phyloP scores from a whole-genome alignment of 2,329 filamentous ascomycete species.

The Fonsecaea pugnacius region DNA sequence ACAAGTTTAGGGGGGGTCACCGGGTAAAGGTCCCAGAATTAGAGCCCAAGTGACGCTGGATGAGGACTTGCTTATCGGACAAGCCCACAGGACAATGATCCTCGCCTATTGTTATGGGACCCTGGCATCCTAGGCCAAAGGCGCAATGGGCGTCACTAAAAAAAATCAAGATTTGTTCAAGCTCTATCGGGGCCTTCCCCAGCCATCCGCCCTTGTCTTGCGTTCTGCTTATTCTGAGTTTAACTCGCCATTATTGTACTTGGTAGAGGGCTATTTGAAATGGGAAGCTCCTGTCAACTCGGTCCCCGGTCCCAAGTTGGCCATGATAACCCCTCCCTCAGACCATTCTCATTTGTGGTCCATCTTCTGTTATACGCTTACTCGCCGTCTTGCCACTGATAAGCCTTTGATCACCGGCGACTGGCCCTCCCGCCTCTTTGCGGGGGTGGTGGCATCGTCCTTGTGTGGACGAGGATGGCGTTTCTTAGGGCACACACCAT shows the following conservation, averaged over 20 bases:
- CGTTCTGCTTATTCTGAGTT: not conserved
- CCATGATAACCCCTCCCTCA: not conserved
- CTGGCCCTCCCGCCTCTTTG: constrained; percentile 8
- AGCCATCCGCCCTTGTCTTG: not conserved
- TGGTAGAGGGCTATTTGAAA: not conserved
- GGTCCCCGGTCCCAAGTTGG: not conserved
- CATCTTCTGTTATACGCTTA: constrained; percentile 6
- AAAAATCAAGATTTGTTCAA: constrained; percentile 4
- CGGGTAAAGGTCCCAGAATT: not conserved
- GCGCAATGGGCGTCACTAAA: not conserved
- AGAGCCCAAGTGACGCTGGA: not conserved
- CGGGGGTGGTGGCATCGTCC: constrained; percentile 8
- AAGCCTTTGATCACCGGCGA: constrained; percentile 16
- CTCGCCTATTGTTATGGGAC: not conserved
- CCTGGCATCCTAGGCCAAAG: not conserved
- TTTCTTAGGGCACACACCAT: constrained; percentile 14
- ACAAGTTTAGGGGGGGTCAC: not conserved
- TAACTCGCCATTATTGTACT: not conserved
- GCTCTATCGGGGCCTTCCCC: not conserved
- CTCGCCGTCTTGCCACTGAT: constrained; percentile 22
- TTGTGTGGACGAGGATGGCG: constrained; percentile 5
- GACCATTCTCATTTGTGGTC: not conserved
- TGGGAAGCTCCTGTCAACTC: not conserved
- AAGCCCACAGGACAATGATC: not conserved
- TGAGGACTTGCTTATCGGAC: constrained; percentile 14